These are phyloP conservation scores for Scleromitrula shiraiana DNA, from an alignment of 2,329 filamentous ascomycete genomes.

Conservation along the genomic window DNA sequence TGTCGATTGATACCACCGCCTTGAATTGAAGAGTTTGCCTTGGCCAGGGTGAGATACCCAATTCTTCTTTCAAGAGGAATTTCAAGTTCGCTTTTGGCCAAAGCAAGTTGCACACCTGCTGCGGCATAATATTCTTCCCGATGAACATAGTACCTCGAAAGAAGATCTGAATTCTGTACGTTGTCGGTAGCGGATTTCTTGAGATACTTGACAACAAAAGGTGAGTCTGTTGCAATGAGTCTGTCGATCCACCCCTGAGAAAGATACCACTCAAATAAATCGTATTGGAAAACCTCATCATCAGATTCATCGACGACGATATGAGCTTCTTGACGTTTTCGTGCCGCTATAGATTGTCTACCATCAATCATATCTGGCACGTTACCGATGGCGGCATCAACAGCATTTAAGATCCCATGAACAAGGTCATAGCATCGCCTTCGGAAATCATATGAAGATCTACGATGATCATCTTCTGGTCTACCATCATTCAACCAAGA, in stretches of 20 bases:
- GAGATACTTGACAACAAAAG: slow-evolving; percentile 80
- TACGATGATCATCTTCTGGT: slow-evolving; percentile 62
- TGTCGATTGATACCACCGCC: slow-evolving; percentile 70
- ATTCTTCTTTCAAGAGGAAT: slow-evolving; percentile 81
- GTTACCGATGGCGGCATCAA: slow-evolving; percentile 62
- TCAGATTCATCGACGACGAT: slow-evolving; percentile 78
- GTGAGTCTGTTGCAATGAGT: slow-evolving; percentile 74
- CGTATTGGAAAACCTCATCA: slow-evolving; percentile 92
- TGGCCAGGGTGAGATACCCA: slow-evolving; percentile 80
- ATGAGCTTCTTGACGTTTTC: slow-evolving; percentile 81
- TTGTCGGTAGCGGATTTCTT: slow-evolving; percentile 65
- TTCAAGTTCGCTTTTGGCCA: slow-evolving; percentile 75
- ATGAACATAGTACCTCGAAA: slow-evolving; percentile 89
- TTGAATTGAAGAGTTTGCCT: slow-evolving; percentile 82
- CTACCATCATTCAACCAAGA: slow-evolving; percentile 82
- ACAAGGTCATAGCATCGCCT: slow-evolving; percentile 81
- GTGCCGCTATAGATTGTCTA: slow-evolving; percentile 64
- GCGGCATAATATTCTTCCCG: slow-evolving; percentile 78
- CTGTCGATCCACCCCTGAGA: slow-evolving; percentile 75
- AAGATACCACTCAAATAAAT: slow-evolving; percentile 98
- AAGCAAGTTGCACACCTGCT: slow-evolving; percentile 73
- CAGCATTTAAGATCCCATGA: slow-evolving; percentile 67
- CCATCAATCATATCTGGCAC: slow-evolving; percentile 73
- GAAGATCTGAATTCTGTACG: slow-evolving; percentile 73
- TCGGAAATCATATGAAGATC: slow-evolving; percentile 59